Conservation (phyloP, 108 stramenopile species). For the Aurantiochytrium sp. region DNA sequence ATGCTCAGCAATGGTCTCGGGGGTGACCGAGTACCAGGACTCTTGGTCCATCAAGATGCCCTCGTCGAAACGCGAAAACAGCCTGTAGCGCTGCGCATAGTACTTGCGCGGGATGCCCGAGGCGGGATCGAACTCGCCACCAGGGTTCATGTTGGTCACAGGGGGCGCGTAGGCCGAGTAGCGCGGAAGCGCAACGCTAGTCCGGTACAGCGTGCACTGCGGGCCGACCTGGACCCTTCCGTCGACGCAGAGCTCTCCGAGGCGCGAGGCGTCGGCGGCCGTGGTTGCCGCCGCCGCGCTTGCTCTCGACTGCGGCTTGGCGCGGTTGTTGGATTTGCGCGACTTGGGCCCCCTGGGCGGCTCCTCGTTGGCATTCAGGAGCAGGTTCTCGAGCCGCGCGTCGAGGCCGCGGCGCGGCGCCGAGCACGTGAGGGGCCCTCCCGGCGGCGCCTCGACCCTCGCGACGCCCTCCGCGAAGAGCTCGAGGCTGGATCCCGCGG, state of each 20-base stretch:
- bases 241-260: not conserved
- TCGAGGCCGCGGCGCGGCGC: not conserved
- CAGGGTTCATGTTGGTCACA: not conserved
- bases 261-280: not conserved
- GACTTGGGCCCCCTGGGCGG: too few species aligned
- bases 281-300: not conserved
- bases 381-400: not conserved
- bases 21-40: conserved; percentile 94
- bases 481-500: not conserved
- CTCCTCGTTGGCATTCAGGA: not conserved
- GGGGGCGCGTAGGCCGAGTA: not conserved
- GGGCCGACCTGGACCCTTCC: not conserved
- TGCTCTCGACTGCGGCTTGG: not conserved
- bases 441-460: not conserved
- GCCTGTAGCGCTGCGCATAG: conserved; percentile 83
- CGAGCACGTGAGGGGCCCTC: not conserved
- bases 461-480: not conserved
- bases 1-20: conserved; percentile 84
- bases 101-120: conserved; percentile 78
- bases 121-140: conserved; percentile 58
- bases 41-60: conserved; percentile 84
- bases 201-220: not conserved
- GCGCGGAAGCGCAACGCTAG: not conserved
- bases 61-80: conserved; percentile 80
- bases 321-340: not conserved